Evolutionary conservation across 2,329 filamentous ascomycete genomes (phyloP).

Genomic region (Pseudocercospora fuligena): DNA sequence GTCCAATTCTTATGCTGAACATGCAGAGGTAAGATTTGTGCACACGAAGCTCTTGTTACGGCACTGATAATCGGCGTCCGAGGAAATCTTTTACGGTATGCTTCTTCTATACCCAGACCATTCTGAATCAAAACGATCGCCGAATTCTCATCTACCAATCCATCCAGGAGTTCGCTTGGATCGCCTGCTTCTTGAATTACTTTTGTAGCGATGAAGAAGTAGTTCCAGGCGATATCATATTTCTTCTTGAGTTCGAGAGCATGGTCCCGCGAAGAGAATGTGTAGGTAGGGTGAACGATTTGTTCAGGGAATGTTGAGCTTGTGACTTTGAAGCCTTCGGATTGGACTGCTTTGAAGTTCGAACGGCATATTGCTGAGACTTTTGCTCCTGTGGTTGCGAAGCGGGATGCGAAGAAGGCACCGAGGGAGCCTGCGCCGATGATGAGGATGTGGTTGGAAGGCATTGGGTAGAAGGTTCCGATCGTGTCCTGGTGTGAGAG

Average conservation of each 20-base stretch:
- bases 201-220: conserved; percentile 72
- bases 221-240: conserved; percentile 57
- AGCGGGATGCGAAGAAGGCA: conserved; percentile 71
- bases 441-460: conserved; percentile 62
- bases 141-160: conserved; percentile 60
- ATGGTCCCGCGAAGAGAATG: conserved; percentile 64
- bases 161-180: conserved; percentile 64
- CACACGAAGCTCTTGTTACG: conserved; percentile 71
- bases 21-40: conserved; percentile 66
- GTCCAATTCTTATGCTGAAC: conserved; percentile 76
- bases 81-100: conserved; percentile 67
- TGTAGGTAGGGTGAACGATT: conserved; percentile 63
- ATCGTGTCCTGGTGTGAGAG: too few species aligned
- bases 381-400: conserved; percentile 60
- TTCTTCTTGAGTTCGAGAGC: conserved; percentile 51
- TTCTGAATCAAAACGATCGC: conserved; percentile 72
- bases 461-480: conserved; percentile 1
- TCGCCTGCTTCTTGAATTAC: conserved; percentile 68
- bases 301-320: conserved; percentile 72
- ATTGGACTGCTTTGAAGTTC: conserved; percentile 68
- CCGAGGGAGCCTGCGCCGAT: conserved; percentile 73
- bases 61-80: conserved; percentile 65
- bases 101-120: conserved; percentile 71
- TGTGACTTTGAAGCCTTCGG: conserved; percentile 65
- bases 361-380: conserved; percentile 75